These are phyloP conservation scores for Punica granatum DNA, from an alignment of 345 rosid genomes.

Conservation along the genomic window DNA sequence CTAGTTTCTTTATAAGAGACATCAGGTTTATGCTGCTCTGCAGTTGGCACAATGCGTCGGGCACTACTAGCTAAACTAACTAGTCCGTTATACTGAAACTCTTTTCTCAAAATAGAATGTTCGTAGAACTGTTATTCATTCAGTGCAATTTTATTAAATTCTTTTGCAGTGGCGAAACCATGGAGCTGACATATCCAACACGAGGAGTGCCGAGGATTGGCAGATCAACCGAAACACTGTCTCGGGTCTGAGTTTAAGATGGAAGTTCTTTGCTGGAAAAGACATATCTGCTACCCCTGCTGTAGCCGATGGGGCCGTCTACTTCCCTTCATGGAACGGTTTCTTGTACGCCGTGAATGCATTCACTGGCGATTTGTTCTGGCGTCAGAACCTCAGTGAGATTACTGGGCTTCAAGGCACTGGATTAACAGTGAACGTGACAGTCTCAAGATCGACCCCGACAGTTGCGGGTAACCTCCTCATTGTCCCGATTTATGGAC, in stretches of 20 bases:
- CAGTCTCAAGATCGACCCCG: slow-evolving; percentile 41
- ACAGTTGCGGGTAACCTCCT: slow-evolving; percentile 25
- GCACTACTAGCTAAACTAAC: too few species aligned
- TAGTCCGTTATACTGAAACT: too few species aligned
- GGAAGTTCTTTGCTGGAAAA: slow-evolving; percentile 41
- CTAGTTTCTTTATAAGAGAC: not conserved
- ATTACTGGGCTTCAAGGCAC: slow-evolving; percentile 30
- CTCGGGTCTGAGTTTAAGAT: slow-evolving; percentile 18
- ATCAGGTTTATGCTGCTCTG: too few species aligned
- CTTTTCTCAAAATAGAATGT: too few species aligned
- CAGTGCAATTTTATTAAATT: too few species aligned
- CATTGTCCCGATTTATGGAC: slow-evolving; percentile 35
- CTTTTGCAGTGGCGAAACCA: slow-evolving; percentile 38
- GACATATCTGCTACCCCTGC: slow-evolving; percentile 47
- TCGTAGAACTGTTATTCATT: too few species aligned
- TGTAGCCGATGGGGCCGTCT: slow-evolving; percentile 25
- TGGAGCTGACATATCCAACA: slow-evolving; percentile 30
- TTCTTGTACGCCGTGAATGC: slow-evolving; percentile 40
- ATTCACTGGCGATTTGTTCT: slow-evolving; percentile 26
- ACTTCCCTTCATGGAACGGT: slow-evolving; percentile 54
- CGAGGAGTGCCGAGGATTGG: slow-evolving; percentile 25
- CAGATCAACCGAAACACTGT: slow-evolving; percentile 20
- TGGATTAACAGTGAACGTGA: slow-evolving; percentile 18
- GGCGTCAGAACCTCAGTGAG: slow-evolving; percentile 36
- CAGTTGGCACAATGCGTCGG: too few species aligned